These are phyloP conservation scores for Mycena amicta DNA, from an alignment of 768 basidiomycete species.

Conservation along the genomic window DNA sequence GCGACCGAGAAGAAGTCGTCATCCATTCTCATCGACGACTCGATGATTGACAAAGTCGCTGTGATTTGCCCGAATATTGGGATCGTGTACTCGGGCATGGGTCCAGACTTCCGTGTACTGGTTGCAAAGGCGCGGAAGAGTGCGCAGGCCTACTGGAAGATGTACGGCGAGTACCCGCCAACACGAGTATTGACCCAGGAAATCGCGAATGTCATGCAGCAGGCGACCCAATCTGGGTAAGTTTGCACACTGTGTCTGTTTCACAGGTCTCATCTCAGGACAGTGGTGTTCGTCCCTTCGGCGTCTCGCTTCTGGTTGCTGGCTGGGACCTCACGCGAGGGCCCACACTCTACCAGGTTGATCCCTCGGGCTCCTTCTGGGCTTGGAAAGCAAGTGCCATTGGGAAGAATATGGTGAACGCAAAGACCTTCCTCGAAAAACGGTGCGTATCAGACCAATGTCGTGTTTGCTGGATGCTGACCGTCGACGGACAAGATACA, in stretches of 20 bases:
- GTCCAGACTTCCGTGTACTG: constrained; percentile 95
- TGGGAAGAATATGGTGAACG: constrained; percentile 99
- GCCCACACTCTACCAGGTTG: constrained; percentile 96
- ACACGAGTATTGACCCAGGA: constrained; percentile 96
- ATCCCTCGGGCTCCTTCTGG: constrained; percentile 99
- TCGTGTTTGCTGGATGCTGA: too few relatives aligned
- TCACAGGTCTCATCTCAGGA: constrained; percentile 32
- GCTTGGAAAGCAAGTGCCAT: constrained; percentile 99
- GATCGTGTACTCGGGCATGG: constrained; percentile 99
- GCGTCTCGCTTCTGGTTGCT: constrained; percentile 94
- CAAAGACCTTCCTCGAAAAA: constrained; percentile 99
- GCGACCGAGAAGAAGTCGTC: constrained; percentile 99
- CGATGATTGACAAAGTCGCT: constrained; percentile 96
- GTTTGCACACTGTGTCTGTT: constrained; percentile 27
- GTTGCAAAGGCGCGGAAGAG: constrained; percentile 95
- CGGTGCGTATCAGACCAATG: constrained; percentile 72
- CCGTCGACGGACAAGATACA: constrained; percentile 64
- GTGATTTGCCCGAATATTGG: constrained; percentile 98
- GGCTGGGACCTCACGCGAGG: constrained; percentile 97
- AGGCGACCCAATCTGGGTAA: constrained; percentile 98
- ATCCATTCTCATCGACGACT: constrained; percentile 96
- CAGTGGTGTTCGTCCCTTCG: constrained; percentile 98
- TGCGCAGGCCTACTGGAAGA: constrained; percentile 99
- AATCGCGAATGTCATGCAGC: constrained; percentile 97
- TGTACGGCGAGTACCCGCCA: constrained; percentile 97